Conservation (phyloP, 495 filamentous ascomycete species). For the Lepidopterella palustris region DNA sequence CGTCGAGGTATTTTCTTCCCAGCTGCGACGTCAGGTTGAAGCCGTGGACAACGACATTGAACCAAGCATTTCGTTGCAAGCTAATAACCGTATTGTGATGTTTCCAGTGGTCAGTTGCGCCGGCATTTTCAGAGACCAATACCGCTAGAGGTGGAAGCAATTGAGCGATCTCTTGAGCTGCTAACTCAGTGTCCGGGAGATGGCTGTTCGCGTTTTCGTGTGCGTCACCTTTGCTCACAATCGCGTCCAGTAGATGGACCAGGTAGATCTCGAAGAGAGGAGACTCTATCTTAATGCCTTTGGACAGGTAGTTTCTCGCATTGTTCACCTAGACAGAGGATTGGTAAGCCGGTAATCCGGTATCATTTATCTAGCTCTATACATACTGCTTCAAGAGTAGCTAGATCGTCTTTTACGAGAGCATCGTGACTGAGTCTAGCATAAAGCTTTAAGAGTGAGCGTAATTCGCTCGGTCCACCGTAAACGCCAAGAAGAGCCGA, state of each 20-base stretch:
- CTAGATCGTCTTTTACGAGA: conserved; percentile 55
- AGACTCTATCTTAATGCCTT: conserved; percentile 57
- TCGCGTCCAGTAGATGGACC: conserved; percentile 74
- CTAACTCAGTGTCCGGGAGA: conserved; percentile 67
- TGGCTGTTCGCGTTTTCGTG: conserved; percentile 52
- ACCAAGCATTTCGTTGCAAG: conserved; percentile 88
- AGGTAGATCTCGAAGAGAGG: conserved; percentile 71
- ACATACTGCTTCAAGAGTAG: conserved; percentile 57
- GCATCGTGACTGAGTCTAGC: conserved; percentile 64
- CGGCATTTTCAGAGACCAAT: conserved; percentile 55
- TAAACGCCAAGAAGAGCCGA: conserved; percentile 68
- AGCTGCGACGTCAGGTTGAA: conserved; percentile 67
- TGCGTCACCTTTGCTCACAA: conserved; percentile 83
- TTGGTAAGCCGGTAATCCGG: background rate
- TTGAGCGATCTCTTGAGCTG: conserved; percentile 75
- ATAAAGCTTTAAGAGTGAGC: conserved; percentile 76
- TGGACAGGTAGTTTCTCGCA: conserved; percentile 72
- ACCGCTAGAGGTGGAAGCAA: conserved; percentile 75
- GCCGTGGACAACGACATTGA: conserved; percentile 90
- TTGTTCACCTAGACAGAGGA: conserved; percentile 50
- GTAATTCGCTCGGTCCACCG: conserved; percentile 71
- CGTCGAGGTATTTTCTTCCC: conserved; percentile 59
- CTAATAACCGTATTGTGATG: conserved; percentile 48
- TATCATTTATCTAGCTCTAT: background rate
- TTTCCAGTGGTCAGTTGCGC: conserved; percentile 31